A percentile compares a stretch with the other conserved stretches of the same genome.
phyloP scores from a whole-genome alignment of 2,329 filamentous ascomycete genomes.

The Cladosporium phlei region DNA sequence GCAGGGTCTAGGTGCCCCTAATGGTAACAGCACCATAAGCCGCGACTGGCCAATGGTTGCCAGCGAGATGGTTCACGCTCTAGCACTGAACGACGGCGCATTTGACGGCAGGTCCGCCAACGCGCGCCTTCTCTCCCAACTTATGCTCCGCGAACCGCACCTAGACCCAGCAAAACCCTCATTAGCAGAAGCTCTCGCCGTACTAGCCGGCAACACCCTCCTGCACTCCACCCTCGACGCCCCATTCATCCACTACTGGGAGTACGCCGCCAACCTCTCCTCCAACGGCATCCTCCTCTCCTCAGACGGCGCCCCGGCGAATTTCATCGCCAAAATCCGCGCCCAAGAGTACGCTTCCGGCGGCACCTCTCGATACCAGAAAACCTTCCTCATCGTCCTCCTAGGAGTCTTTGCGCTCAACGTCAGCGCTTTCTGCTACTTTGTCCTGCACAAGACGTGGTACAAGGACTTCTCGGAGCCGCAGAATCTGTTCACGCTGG shows the following conservation, averaged over 20 bases:
- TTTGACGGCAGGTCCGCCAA: slow-evolving; percentile 42
- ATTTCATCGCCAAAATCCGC: slow-evolving; percentile 60
- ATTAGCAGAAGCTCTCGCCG: slow-evolving; percentile 68
- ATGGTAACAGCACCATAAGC: too few species aligned
- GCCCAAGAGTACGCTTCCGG: slow-evolving; percentile 68
- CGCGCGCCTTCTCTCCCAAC: slow-evolving; percentile 40
- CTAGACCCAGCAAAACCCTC: slow-evolving; percentile 57
- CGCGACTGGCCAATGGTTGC: slow-evolving; percentile 43
- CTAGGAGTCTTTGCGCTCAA: slow-evolving; percentile 63
- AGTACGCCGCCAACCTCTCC: slow-evolving; percentile 29
- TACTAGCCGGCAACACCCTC: slow-evolving; percentile 63
- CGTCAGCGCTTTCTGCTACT: slow-evolving; percentile 59
- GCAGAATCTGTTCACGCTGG: slow-evolving; percentile 67
- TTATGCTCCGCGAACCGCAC: slow-evolving; percentile 34
- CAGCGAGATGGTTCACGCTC: slow-evolving; percentile 34
- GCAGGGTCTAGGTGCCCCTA: too few species aligned
- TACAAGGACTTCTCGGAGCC: slow-evolving; percentile 77
- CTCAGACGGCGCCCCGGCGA: slow-evolving; percentile 45
- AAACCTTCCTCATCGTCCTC: slow-evolving; percentile 63
- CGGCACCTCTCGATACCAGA: slow-evolving; percentile 56
- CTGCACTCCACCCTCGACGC: slow-evolving; percentile 56
- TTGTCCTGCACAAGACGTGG: slow-evolving; percentile 55
- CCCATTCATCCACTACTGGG: slow-evolving; percentile 53
- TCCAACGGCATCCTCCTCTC: slow-evolving; percentile 32
- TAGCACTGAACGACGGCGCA: slow-evolving; percentile 42